Base-by-base conservation (phyloP, 2,329 filamentous ascomycete genomes). In the Dactylellina drechsleri region DNA sequence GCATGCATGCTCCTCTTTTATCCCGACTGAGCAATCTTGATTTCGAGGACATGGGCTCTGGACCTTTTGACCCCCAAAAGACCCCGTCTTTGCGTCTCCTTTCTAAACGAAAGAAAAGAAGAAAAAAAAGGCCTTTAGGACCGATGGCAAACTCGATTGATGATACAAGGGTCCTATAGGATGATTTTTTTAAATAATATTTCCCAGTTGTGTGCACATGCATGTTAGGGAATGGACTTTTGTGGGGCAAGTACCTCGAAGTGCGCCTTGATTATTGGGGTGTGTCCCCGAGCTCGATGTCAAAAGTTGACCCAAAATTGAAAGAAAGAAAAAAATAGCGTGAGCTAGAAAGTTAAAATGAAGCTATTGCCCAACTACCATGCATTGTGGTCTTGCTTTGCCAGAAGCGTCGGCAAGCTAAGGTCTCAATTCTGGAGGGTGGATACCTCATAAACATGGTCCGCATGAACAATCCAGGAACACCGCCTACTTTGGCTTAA, bases 241-340 rank as follows among this genome's bases (percentile, higher is more conserved):
- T 67, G 54, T 61, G 56, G 70, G 70, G 49, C 62, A 43, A 20
- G 28, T 58, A 41, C 58, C 53, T 68, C 49, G 50, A 65, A 74
- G 58, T 75, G 71, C 71, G 71, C 71, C 71, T 75, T 66, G 71
- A 26, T 56, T 58, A 57, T 47, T 20, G 47, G 65, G 41, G 59
- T 54, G 61, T 56, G 57, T 67, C 50, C 62, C 54, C 49, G 36
- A 28, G 53, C 23, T 36, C 49, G 12, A 16, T 58, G 31, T 66
- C n/a, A 43, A 66, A 66, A 62, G 47, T 64, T 62, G 53, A 18
- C 31, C 70, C 62, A 26, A 59, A 47, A 12, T 43, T 62, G 56
- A 10, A 23, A 20, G 6, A 16, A 31, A 56, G 54, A 41, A 28
- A 45, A 18, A 40, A 61, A 50, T 26, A 57, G 28, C 23, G 23